Conservation (phyloP, 2,329 filamentous ascomycete genomes). For the Alternaria brassicicola region DNA sequence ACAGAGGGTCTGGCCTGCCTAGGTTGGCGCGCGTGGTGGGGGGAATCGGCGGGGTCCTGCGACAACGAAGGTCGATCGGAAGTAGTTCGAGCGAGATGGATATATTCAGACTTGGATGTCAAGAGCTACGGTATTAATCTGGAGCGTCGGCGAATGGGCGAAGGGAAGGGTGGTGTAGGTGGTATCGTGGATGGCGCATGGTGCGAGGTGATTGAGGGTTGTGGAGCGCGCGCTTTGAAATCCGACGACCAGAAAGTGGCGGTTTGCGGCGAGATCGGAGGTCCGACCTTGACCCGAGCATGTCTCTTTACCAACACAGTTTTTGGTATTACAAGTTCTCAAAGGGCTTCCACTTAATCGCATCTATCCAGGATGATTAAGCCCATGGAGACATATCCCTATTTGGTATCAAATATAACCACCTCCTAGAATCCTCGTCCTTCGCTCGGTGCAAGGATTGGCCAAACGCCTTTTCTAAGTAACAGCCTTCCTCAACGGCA, state of each 20-base stretch:
- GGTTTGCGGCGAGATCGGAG: constrained; percentile 36
- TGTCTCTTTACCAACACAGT: neutral
- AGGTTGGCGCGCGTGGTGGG: neutral
- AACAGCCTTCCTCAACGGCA: constrained; percentile 29
- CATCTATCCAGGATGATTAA: neutral
- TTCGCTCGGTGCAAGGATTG: neutral
- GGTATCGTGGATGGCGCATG: constrained; percentile 21
- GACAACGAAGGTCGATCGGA: neutral
- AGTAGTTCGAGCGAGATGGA: neutral
- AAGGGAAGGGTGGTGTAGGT: neutral
- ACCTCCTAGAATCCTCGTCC: neutral
- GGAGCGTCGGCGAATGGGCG: constrained; percentile 13
- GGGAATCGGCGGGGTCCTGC: neutral
- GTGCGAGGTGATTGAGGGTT: constrained; percentile 23
- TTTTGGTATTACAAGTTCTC: neutral
- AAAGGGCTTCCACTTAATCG: no score
- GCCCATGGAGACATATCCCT: neutral
- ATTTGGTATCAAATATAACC: neutral
- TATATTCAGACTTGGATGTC: no score
- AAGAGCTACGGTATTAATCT: constrained; percentile 23
- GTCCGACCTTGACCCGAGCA: constrained; percentile 15
- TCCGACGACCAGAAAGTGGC: constrained; percentile 34
- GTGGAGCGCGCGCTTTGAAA: constrained; percentile 43
- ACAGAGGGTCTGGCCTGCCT: neutral
- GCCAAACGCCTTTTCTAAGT: neutral